Evolutionary conservation across 148 eudicot genomes (phyloP).

Genomic region (Polygonum maritimum): DNA sequence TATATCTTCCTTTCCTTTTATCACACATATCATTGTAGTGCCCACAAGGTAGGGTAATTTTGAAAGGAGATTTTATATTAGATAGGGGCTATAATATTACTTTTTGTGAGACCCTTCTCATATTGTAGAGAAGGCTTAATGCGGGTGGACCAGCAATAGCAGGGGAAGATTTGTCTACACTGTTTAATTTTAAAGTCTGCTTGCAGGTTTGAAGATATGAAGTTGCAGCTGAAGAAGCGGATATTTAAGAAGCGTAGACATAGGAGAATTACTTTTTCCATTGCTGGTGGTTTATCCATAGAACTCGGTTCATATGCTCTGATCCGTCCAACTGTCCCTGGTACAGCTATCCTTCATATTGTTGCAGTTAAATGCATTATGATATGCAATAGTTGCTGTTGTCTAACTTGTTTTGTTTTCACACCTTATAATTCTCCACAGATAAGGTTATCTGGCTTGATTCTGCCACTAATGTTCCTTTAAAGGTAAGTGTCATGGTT

Average conservation of each 20-base stretch:
- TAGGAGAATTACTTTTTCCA: slow-evolving; percentile 59
- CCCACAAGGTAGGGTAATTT: no score
- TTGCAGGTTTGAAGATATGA: slow-evolving; percentile 76
- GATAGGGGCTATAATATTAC: no score
- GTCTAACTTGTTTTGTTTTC: background rate
- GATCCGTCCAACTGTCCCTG: slow-evolving; percentile 85
- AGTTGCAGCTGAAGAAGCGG: slow-evolving; percentile 69
- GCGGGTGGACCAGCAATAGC: background rate
- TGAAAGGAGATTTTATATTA: no score
- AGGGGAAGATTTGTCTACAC: background rate
- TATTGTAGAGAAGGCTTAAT: background rate
- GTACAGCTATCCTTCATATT: slow-evolving; percentile 23
- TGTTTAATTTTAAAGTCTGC: background rate
- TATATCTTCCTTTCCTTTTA: no score
- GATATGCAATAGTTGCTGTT: background rate
- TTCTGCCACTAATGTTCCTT: slow-evolving; percentile 77
- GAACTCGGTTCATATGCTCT: slow-evolving; percentile 86
- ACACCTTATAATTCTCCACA: slow-evolving; percentile 17
- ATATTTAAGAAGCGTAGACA: slow-evolving; percentile 90
- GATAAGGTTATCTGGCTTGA: slow-evolving; percentile 91
- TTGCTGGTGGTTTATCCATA: slow-evolving; percentile 71
- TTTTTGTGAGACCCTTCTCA: background rate
- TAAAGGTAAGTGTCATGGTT: slow-evolving; percentile 43
- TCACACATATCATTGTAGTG: no score
- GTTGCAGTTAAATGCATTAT: background rate